Evolutionary conservation across 371 early-diverging fungal genomes (phyloP).

Genomic region (Chytridiales sp.): DNA sequence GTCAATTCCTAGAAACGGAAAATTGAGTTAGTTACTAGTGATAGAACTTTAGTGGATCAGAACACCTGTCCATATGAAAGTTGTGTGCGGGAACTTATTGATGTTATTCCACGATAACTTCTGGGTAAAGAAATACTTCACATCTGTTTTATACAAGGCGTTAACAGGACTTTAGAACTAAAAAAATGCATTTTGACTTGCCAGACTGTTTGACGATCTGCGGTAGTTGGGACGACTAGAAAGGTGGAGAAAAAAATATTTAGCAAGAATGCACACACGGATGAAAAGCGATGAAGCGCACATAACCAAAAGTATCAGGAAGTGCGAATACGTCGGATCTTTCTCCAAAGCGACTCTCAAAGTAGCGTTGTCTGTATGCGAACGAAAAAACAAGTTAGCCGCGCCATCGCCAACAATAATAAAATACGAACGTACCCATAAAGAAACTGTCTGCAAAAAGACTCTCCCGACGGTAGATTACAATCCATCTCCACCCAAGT

Average conservation of each 20-base stretch:
- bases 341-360: constrained; percentile 80
- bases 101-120: constrained; percentile 98
- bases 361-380: constrained; percentile 69
- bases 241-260: not conserved
- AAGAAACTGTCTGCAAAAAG: constrained; percentile 89
- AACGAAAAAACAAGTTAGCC: not conserved
- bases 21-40: too few species aligned
- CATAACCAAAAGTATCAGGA: constrained; percentile 61
- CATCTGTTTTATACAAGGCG: constrained; percentile 10
- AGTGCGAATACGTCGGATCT: constrained; percentile 88
- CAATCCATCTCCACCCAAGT: constrained; percentile 99
- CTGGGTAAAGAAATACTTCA: constrained; percentile 96
- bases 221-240: constrained; percentile 68
- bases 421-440: constrained; percentile 49
- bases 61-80: constrained; percentile 68
- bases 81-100: constrained; percentile 95
- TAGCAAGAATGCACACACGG: not conserved
- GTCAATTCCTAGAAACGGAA: constrained; percentile 57
- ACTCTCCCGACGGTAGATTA: constrained; percentile 94
- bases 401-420: not conserved
- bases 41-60: not conserved
- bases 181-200: constrained; percentile 10
- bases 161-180: not conserved
- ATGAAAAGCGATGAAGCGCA: constrained; percentile 1
- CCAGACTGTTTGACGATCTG: constrained; percentile 84